Base-by-base conservation (phyloP, 2,329 filamentous ascomycete genomes). In the Scorias spongiosa region DNA sequence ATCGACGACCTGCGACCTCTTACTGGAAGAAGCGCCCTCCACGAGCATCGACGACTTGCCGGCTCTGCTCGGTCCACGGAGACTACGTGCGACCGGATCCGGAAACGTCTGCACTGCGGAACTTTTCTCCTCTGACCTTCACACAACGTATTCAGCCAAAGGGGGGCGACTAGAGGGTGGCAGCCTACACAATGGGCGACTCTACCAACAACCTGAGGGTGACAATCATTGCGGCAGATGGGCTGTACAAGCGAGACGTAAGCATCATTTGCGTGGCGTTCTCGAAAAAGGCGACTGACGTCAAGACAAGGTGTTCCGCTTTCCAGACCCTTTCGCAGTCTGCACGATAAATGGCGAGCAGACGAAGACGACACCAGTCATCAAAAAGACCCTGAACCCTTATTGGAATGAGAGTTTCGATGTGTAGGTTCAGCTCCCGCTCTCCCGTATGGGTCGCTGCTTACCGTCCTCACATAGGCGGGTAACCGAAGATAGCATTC, bases 401-500 rank as follows among this genome's bases (percentile, higher is more conserved):
- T 98, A 98, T 65, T 98, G 91, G 91, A 98, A 98, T 66, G 91
- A 98, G 70, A 87, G 80, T 61, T 98, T 98, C 69, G 91, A 98
- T 66, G 82, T 98, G 91, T 96, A 78, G 57, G 44, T 46, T 17
- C 10, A 28, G 10, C 20, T 26, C 7, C 7, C 20, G 14, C 39
- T 30, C 15, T 34, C 40, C 17, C 26, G 18, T 29, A 17, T n/a
- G 26, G 26, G 46, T 61, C 96, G 32, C 12, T 15, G 32, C 32
- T 36, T 36, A 36, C 32, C 15, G 15, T 9, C 7, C 32, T 9
- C 15, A 12, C 9, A 15, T 36, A 36, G 91, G 71, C 77, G 76
- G 62, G 89, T 86, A 48, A 91, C 81, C 48, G 91, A 98, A 63
- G 89, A 94, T 58, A 93, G 88, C 63, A 95, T 98, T 58, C 74